Conservation (phyloP, 1,284 basidiomycete species). For the Coniferiporia sulphurascens region DNA sequence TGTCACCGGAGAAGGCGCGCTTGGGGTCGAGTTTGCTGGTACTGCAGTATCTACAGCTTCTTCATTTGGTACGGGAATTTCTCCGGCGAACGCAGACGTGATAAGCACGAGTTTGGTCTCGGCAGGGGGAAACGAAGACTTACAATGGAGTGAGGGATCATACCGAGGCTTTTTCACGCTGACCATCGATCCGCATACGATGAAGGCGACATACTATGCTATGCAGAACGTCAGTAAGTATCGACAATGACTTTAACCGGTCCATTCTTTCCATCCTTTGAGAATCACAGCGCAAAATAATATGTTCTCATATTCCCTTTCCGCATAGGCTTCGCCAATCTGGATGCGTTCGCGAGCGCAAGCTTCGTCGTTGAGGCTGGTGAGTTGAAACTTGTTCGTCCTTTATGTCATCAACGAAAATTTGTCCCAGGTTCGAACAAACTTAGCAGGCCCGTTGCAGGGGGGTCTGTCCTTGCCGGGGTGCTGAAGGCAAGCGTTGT, state of each 20-base stretch:
- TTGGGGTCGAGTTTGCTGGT: slow-evolving; percentile 65
- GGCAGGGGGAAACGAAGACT: slow-evolving; percentile 38
- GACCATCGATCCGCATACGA: slow-evolving; percentile 38
- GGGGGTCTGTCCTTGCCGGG: slow-evolving; percentile 40
- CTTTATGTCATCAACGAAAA: neutral
- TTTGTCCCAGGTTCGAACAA: slow-evolving; percentile 40
- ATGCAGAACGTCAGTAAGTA: slow-evolving; percentile 49
- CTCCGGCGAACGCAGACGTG: slow-evolving; percentile 37
- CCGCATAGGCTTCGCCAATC: slow-evolving; percentile 38
- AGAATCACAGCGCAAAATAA: neutral
- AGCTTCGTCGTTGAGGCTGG: slow-evolving; percentile 41
- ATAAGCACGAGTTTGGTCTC: slow-evolving; percentile 39
- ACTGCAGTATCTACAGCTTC: slow-evolving; percentile 57
- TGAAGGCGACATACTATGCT: slow-evolving; percentile 56
- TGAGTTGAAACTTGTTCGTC: slow-evolving; percentile 15
- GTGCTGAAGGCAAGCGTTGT: slow-evolving; percentile 30
- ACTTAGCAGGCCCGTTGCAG: slow-evolving; percentile 51
- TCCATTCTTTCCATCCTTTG: neutral
- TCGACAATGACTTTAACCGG: neutral
- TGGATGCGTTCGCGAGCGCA: slow-evolving; percentile 45
- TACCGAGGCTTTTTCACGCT: slow-evolving; percentile 62
- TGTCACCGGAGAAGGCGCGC: slow-evolving; percentile 46
- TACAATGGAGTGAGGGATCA: slow-evolving; percentile 64
- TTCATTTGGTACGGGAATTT: slow-evolving; percentile 42
- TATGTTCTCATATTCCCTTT: neutral